Conservation (phyloP, 2,329 filamentous ascomycete genomes). For the Fusarium oxysporum region DNA sequence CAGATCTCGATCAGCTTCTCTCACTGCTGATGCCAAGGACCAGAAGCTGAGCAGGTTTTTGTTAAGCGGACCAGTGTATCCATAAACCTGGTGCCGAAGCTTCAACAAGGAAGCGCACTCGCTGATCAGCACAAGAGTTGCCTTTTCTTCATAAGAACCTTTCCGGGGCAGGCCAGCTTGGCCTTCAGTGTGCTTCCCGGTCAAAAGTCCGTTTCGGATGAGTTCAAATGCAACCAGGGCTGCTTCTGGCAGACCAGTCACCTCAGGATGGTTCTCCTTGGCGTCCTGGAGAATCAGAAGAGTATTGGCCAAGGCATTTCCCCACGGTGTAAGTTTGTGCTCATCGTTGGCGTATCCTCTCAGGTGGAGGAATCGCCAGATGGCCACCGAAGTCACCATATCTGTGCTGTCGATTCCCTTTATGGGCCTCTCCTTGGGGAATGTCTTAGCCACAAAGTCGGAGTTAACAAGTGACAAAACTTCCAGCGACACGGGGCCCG, state of each 20-base stretch:
- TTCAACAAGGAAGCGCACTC: slow-evolving; percentile 86
- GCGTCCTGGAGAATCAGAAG: slow-evolving; percentile 71
- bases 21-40: slow-evolving; percentile 82
- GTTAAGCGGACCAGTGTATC: slow-evolving; percentile 94
- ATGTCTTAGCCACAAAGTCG: slow-evolving; percentile 76
- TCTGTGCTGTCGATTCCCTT: slow-evolving; percentile 74
- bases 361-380: slow-evolving; percentile 91
- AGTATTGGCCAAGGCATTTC: slow-evolving; percentile 79
- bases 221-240: slow-evolving; percentile 88
- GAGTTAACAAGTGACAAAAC: slow-evolving; percentile 75
- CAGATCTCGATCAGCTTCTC: slow-evolving; percentile 82
- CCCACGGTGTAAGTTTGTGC: slow-evolving; percentile 87
- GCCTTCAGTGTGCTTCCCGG: slow-evolving; percentile 71
- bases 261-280: slow-evolving; percentile 57
- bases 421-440: slow-evolving; percentile 67
- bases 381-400: slow-evolving; percentile 76
- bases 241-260: slow-evolving; percentile 75
- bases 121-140: slow-evolving; percentile 83
- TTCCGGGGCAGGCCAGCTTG: slow-evolving; percentile 67
- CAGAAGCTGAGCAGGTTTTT: slow-evolving; percentile 89
- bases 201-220: slow-evolving; percentile 81
- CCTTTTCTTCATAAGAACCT: slow-evolving; percentile 77
- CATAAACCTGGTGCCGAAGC: slow-evolving; percentile 84
- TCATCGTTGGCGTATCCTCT: slow-evolving; percentile 84
- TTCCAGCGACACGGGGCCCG: slow-evolving; percentile 63